These are phyloP conservation scores for Gaeumannomyces sp. DNA, from an alignment of 2,329 filamentous ascomycete genomes.

Conservation along the genomic window DNA sequence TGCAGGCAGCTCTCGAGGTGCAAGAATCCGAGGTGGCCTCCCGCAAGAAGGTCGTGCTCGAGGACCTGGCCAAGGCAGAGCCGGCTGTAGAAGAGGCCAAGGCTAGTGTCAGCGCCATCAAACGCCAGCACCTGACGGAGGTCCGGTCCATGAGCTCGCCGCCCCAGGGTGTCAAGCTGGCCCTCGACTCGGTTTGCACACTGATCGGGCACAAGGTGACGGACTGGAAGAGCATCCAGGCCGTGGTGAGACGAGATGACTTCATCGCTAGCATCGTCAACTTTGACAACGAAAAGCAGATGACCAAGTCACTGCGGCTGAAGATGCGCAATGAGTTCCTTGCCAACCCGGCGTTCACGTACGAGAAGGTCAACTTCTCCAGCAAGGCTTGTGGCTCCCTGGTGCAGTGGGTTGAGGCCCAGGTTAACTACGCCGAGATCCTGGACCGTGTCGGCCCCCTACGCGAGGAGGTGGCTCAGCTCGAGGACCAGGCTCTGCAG, in stretches of 20 bases:
- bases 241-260: conserved; percentile 83
- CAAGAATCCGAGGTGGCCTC: conserved; percentile 83
- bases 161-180: conserved; percentile 81
- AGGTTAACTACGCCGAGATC: conserved; percentile 97
- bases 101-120: conserved; percentile 97
- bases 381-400: conserved; percentile 95
- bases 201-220: conserved; percentile 80
- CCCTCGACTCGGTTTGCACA: conserved; percentile 93
- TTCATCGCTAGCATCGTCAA: conserved; percentile 98
- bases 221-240: conserved; percentile 88
- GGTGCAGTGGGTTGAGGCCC: conserved; percentile 93
- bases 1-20: conserved; percentile 78
- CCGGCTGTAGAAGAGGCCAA: conserved; percentile 89
- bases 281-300: conserved; percentile 91
- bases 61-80: conserved; percentile 84
- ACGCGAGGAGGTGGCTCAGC: conserved; percentile 77
- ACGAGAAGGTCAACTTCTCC: conserved; percentile 90
- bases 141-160: conserved; percentile 95
- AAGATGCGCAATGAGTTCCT: conserved; percentile 94
- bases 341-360: conserved; percentile 91
- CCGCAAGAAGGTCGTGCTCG: conserved; percentile 76
- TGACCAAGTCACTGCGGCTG: conserved; percentile 74
- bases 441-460: conserved; percentile 88
- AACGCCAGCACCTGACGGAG: conserved; percentile 93
- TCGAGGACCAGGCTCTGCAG: conserved; percentile 83